Evolutionary conservation across 1,284 basidiomycete genomes (phyloP).

Genomic region (Trametes pubescens): DNA sequence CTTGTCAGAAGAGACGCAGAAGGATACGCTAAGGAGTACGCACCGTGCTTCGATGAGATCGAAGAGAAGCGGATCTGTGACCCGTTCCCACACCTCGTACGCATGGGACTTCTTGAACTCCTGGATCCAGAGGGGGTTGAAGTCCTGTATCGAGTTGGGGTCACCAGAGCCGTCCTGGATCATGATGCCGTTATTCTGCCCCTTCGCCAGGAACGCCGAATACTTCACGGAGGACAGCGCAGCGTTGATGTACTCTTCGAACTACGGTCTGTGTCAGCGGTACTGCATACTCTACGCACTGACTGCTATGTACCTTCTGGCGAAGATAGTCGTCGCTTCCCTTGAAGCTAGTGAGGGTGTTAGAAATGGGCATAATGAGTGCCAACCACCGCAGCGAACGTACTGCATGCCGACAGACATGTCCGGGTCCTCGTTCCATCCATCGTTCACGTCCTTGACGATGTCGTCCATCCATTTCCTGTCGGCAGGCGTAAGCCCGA

Average conservation of each 20-base stretch:
- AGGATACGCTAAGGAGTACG: slow-evolving; percentile 30
- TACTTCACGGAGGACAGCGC: slow-evolving; percentile 88
- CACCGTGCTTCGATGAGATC: slow-evolving; percentile 92
- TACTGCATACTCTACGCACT: not conserved
- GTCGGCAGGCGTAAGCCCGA: slow-evolving; percentile 90
- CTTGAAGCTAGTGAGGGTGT: slow-evolving; percentile 66
- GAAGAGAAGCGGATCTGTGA: slow-evolving; percentile 89
- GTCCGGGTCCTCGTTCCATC: slow-evolving; percentile 73
- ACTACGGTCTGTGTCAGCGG: slow-evolving; percentile 50
- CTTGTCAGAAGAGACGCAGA: slow-evolving; percentile 3
- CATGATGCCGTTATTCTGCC: slow-evolving; percentile 65
- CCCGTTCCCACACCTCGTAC: slow-evolving; percentile 86
- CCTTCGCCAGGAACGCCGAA: slow-evolving; percentile 79
- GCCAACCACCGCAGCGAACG: slow-evolving; percentile 38
- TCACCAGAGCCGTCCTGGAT: slow-evolving; percentile 69
- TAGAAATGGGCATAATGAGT: not conserved
- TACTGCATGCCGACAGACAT: slow-evolving; percentile 70
- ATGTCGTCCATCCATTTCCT: slow-evolving; percentile 94
- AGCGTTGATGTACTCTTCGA: slow-evolving; percentile 86
- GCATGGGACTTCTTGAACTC: slow-evolving; percentile 88
- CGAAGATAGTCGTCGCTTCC: slow-evolving; percentile 94
- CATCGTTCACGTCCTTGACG: slow-evolving; percentile 44
- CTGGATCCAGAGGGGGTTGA: slow-evolving; percentile 84
- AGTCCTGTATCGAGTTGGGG: slow-evolving; percentile 68
- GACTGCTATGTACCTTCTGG: slow-evolving; percentile 65